These are phyloP conservation scores for Klebsormidium nitens DNA, from an alignment of 139 green algal species.

Conservation along the genomic window DNA sequence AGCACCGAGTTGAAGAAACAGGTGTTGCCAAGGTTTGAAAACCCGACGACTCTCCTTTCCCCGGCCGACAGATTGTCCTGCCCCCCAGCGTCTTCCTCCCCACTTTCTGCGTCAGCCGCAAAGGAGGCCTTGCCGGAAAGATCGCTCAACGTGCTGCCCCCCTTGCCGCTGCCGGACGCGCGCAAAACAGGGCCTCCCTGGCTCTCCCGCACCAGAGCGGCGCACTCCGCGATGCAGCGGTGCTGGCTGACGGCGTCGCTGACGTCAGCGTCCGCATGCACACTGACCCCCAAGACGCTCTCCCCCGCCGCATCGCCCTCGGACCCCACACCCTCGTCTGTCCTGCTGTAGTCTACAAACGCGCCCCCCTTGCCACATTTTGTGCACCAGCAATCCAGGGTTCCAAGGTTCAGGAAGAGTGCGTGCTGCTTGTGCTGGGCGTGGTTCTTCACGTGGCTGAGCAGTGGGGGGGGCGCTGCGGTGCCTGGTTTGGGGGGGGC, in stretches of 20 bases:
- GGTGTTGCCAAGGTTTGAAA: constrained; percentile 37
- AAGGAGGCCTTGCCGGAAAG: background rate
- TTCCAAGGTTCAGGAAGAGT: background rate
- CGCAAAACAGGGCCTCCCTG: too few species aligned
- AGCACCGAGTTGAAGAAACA: constrained; percentile 43
- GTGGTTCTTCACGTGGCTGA: constrained; percentile 9
- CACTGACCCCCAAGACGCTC: too few species aligned
- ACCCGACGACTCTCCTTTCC: constrained; percentile 11
- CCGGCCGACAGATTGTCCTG: background rate
- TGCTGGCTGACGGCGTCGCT: too few species aligned
- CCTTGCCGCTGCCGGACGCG: too few species aligned
- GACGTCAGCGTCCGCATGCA: too few species aligned
- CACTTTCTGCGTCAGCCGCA: background rate
- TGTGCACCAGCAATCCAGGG: constrained; percentile 7
- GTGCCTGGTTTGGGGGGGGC: background rate
- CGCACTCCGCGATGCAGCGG: too few species aligned
- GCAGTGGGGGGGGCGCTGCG: background rate
- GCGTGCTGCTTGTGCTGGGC: background rate
- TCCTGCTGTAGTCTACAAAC: background rate
- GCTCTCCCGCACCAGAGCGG: too few species aligned
- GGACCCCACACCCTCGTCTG: background rate
- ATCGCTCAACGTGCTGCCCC: background rate
- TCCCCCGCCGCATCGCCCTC: constrained; percentile 12
- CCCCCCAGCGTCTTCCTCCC: background rate
- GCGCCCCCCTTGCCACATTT: background rate